Conservation (phyloP, 2,329 filamentous ascomycete species). For the Colletotrichum plurivorum region DNA sequence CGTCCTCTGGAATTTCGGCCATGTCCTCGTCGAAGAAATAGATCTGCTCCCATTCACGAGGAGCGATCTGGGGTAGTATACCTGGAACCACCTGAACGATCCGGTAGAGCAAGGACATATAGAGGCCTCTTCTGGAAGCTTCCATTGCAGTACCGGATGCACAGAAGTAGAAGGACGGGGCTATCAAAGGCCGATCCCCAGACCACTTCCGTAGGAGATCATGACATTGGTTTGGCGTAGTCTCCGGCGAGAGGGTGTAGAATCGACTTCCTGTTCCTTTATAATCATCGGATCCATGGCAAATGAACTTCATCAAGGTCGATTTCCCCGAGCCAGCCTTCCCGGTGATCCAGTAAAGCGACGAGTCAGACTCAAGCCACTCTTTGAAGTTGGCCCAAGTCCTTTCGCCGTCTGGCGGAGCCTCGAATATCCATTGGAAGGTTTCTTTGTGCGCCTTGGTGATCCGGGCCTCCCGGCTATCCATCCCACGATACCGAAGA, state of each 20-base stretch:
- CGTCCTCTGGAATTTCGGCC: background rate
- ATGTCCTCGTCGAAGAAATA: background rate
- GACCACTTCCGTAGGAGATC: background rate
- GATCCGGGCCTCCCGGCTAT: background rate
- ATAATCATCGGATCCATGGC: background rate
- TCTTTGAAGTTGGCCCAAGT: background rate
- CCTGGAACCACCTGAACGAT: slow-evolving; percentile 1
- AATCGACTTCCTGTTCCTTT: background rate
- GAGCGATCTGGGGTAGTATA: background rate
- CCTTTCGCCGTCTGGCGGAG: background rate
- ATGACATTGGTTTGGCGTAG: background rate
- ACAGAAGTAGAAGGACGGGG: slow-evolving; percentile 12
- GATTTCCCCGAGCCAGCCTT: slow-evolving; percentile 8
- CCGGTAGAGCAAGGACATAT: background rate
- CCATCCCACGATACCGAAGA: background rate
- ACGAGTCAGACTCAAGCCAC: background rate
- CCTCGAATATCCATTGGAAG: background rate
- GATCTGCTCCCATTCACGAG: slow-evolving; percentile 6
- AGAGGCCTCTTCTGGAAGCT: background rate
- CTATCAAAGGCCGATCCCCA: slow-evolving; percentile 47
- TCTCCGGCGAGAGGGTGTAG: background rate
- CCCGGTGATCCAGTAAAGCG: slow-evolving; percentile 4
- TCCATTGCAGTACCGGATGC: background rate
- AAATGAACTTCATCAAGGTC: slow-evolving; percentile 12
- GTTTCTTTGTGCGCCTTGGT: background rate